phyloP scores from a whole-genome alignment of 305 asterid species.

The Fraxinus sp. region DNA sequence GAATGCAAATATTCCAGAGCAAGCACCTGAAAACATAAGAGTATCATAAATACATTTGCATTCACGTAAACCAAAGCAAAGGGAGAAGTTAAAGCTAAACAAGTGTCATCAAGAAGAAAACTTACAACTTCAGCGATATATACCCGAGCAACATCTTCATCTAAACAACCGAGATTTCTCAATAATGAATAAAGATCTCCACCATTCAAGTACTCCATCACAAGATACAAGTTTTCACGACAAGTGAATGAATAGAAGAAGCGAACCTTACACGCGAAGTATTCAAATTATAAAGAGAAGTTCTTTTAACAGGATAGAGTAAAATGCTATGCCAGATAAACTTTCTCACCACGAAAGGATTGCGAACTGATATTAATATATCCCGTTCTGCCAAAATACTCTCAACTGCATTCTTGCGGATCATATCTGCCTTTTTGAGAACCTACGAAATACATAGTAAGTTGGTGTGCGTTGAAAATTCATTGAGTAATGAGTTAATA shows the following conservation, averaged over 20 bases:
- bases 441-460: constrained; percentile 52
- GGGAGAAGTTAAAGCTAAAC: neutral
- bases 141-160: constrained; percentile 97
- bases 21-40: constrained; percentile 71
- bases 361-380: constrained; percentile 95
- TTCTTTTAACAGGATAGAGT: constrained; percentile 19
- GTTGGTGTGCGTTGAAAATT: neutral
- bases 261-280: constrained; percentile 62
- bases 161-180: constrained; percentile 97
- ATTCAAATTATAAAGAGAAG: constrained; percentile 27
- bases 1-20: constrained; percentile 99
- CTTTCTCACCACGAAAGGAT: constrained; percentile 97
- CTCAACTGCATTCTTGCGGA: constrained; percentile 98
- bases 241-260: constrained; percentile 99
- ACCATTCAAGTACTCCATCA: constrained; percentile 99
- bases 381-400: constrained; percentile 99
- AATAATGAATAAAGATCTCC: constrained; percentile 97
- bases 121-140: constrained; percentile 99
- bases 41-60: constrained; percentile 23
- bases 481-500: neutral
- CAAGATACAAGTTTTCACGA: constrained; percentile 96
- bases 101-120: constrained; percentile 26
- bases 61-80: constrained; percentile 13
- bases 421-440: constrained; percentile 97
- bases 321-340: constrained; percentile 28